Base-by-base conservation (phyloP, 2,329 filamentous ascomycete species). In the Coleophoma crateriformis region DNA sequence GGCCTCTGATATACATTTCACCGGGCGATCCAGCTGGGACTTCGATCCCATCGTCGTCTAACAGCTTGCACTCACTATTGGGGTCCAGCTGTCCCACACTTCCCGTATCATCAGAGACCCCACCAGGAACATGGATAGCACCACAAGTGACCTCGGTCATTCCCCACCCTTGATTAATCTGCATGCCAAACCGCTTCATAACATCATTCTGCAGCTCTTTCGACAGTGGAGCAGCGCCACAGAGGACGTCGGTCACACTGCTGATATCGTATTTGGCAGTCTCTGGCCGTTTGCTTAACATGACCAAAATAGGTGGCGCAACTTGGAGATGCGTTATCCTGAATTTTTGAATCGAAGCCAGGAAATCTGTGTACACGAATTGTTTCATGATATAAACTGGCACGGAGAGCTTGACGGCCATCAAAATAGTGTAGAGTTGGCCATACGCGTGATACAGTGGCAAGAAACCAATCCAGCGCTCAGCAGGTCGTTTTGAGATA, bases 391-490 rank as follows among this genome's bases (percentile, higher is more conserved):
- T 65, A 57, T 81, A 82, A 11, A 79, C 68, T 1, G 75, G 73
- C 0, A 75, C 63, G 2, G 66, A 61, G 27, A 71, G 64, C 53
- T 68, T 71, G 12, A 69, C 61, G 0, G 71, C 71, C 55, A 73
- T 69, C 27, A 79, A 63, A 50, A 74, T 75, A 49, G 76, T 75
- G 49, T 73, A 71, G 3, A 77, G 68, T 60, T 82, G 79, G 2
- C 76, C 76, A 53, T 77, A 80, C 7, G 78, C 79, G 58, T 84
- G 81, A 58, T 83, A 86, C 61, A 86, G 77, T 0, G 85, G 86
- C 12, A 88, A 67, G 61, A 87, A 85, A 44, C 81, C 74, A 27
- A 78, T 58, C 72, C 75, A 78, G 37, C 74, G 67, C 56, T 77
- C 76, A 8, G 64, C 60, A 19, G 71, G 71, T 34, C 67, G 65